Conservation (phyloP, 441 rosid species). For the Aquilaria agallochum region DNA sequence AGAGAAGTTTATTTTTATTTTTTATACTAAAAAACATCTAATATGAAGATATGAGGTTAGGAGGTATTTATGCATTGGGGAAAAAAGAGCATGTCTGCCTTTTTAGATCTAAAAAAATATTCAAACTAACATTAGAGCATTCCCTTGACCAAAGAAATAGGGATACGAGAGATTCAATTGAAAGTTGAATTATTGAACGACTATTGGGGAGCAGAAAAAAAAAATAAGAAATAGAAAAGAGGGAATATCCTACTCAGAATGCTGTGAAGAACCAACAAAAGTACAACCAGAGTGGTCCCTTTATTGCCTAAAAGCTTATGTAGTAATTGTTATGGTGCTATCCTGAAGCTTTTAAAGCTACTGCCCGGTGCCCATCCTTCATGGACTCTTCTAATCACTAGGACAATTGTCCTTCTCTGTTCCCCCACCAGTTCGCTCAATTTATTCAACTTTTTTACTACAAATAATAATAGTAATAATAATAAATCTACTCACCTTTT, state of each 20-base stretch:
- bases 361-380: conserved; percentile 26
- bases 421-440: neutral
- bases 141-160: no score
- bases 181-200: conserved; percentile 8
- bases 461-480: neutral
- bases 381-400: conserved; percentile 5
- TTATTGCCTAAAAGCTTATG: conserved; percentile 12
- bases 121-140: no score
- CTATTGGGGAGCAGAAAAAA: conserved; percentile 16
- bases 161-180: no score
- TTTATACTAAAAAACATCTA: no score
- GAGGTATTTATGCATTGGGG: no score
- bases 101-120: no score
- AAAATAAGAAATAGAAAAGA: neutral
- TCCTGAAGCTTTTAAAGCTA: conserved; percentile 2
- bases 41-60: no score
- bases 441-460: conserved; percentile 4
- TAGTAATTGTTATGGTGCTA: conserved; percentile 6
- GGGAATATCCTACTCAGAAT: conserved; percentile 21
- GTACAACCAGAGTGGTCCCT: conserved; percentile 25
- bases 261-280: conserved; percentile 15
- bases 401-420: neutral
- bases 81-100: no score
- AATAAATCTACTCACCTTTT: neutral
- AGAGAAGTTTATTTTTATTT: no score